Evolutionary conservation across 164 flowering plant genomes (phyloP).

Genomic region (Brasenia schreberi): DNA sequence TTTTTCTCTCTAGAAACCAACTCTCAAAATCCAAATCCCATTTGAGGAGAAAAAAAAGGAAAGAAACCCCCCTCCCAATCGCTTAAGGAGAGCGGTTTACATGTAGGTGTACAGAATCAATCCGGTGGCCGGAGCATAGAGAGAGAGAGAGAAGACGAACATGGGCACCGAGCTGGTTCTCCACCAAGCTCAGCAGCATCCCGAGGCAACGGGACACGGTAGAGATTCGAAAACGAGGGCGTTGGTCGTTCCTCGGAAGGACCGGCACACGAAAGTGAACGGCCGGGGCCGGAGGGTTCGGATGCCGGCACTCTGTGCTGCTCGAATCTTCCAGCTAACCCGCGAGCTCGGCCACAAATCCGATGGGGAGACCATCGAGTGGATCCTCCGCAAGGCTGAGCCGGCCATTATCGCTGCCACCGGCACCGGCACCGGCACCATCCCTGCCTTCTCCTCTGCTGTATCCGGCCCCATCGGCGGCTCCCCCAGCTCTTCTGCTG

Average conservation of each 20-base stretch:
- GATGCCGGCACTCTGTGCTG: constrained; percentile 47
- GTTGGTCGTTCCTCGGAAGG: constrained; percentile 4
- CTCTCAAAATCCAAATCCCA: background rate
- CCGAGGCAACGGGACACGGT: background rate
- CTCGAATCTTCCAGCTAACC: constrained; percentile 53
- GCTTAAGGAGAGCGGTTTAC: background rate
- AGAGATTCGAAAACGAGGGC: background rate
- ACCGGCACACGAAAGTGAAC: constrained; percentile 47
- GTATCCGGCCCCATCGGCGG: background rate
- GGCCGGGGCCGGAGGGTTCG: constrained; percentile 52
- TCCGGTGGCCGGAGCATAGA: background rate
- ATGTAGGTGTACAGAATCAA: no score
- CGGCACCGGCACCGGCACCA: constrained; percentile 9
- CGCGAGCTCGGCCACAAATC: constrained; percentile 54
- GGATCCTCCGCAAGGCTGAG: constrained; percentile 56
- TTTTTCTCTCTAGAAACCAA: background rate
- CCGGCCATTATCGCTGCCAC: constrained; percentile 48
- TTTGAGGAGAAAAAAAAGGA: background rate
- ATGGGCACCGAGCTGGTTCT: background rate
- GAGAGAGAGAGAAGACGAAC: background rate
- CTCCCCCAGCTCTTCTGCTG: constrained; percentile 1
- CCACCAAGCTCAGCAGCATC: background rate
- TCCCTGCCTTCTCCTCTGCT: constrained; percentile 3
- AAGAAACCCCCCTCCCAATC: background rate
- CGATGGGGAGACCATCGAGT: constrained; percentile 59